Base-by-base conservation (phyloP, 2,329 filamentous ascomycete species). In the Coccinonectria pachysandricola region DNA sequence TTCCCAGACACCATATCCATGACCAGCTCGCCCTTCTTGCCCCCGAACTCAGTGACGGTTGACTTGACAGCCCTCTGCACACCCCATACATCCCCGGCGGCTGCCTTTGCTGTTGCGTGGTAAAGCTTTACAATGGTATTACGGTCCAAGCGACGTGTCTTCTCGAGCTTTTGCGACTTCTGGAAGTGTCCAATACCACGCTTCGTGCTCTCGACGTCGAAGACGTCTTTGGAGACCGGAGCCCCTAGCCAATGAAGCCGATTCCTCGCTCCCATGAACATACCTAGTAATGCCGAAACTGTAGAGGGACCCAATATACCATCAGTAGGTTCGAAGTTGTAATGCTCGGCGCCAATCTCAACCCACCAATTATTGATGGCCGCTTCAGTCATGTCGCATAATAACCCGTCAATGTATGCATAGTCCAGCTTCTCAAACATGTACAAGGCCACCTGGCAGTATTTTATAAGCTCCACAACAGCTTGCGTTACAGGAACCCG, bases 361-460 rank as follows among this genome's bases (percentile, higher is more conserved):
- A 82, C 78, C 91, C 91, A 96, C 91, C 91, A 98, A 52, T 95
- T 83, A 35, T 78, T 79, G 43, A 96, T 75, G 2, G 87, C 85
- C 35, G 71, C 78, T 52, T 98, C 91, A 0, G 91, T 96, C 21
- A 91, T 67, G 57, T 98, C 91, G 52, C 91, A 98, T 3, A 98
- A 68, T 13, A 95, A 59, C 0, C 91, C 91, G 46, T 98, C 91
- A 6, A 84, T 82, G 50, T 93, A 96, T 39, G 87, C 82, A 15
- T 79, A 70, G n/a, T 83, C 78, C 5, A 96, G 62, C 50, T 87
- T 85, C 28, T 79, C 83, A 54, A 95, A 98, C 34, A 95, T 64
- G 47, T 83, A 79, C 32, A 98, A 60, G 0, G 91, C 86, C 17
- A 85, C 74, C 53, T 98, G 91, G 42, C 87, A 96, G 16, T 94